Conservation (phyloP, 805 yeast species). For the Saturnispora quitensis region DNA sequence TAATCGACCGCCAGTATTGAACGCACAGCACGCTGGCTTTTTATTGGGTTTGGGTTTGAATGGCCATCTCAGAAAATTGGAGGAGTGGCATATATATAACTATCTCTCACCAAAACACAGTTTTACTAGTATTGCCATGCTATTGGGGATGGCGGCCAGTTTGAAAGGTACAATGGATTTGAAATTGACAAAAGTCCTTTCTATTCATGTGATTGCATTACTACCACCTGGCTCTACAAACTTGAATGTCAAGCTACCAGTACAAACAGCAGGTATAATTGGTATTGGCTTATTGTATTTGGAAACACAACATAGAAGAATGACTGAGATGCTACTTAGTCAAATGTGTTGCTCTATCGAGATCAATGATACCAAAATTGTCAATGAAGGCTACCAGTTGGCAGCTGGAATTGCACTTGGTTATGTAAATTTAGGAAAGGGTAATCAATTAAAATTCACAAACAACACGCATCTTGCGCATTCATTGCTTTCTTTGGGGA, state of each 20-base stretch:
- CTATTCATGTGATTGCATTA: conserved; percentile 88
- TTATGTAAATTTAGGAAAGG: conserved; percentile 70
- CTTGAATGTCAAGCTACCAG: conserved; percentile 69
- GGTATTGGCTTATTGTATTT: conserved; percentile 83
- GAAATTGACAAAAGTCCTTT: conserved; percentile 79
- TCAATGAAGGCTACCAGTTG: conserved; percentile 72
- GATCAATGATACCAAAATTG: conserved; percentile 46
- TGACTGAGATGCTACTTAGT: conserved; percentile 69
- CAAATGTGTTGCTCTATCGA: conserved; percentile 52
- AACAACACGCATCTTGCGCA: conserved; percentile 60
- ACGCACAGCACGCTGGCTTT: conserved; percentile 90
- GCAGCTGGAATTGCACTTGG: conserved; percentile 91
- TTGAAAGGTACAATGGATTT: conserved; percentile 72
- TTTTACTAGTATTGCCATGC: conserved; percentile 73
- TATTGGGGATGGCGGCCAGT: conserved; percentile 91
- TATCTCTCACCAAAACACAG: conserved; percentile 85
- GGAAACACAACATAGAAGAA: conserved; percentile 71
- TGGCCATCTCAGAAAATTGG: conserved; percentile 75
- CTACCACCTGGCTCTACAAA: conserved; percentile 88
- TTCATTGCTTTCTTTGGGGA: conserved; percentile 46
- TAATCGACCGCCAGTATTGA: conserved; percentile 61
- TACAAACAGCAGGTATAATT: conserved; percentile 85
- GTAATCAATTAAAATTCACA: conserved; percentile 39
- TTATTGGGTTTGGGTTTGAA: conserved; percentile 85
- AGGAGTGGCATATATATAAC: conserved; percentile 95